These are phyloP conservation scores for Neoscytalidium dimidiatum DNA, from an alignment of 2,329 filamentous ascomycete genomes.

Conservation along the genomic window DNA sequence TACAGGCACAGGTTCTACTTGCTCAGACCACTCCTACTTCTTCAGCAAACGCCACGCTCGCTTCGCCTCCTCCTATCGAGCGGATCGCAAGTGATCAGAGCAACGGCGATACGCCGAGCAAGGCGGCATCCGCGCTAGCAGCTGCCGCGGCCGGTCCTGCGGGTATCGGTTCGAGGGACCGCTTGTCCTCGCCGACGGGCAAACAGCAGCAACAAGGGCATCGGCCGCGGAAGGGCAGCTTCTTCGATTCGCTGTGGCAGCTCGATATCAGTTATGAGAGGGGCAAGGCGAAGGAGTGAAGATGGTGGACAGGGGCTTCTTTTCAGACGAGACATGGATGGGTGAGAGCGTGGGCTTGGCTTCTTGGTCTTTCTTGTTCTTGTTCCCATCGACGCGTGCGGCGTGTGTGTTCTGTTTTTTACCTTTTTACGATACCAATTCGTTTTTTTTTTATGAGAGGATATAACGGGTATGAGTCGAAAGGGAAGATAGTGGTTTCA, in stretches of 20 bases:
- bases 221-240: constrained; percentile 29
- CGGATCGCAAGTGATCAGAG: not conserved
- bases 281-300: constrained; percentile 35
- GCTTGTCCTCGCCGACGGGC: not conserved
- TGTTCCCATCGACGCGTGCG: too few relatives aligned
- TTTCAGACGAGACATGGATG: too few relatives aligned
- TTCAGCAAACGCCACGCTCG: not conserved
- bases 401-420: not conserved
- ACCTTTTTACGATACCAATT: not conserved
- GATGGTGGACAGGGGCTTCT: too few relatives aligned
- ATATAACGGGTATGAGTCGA: not conserved
- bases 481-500: too few relatives aligned
- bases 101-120: not conserved
- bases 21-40: not conserved
- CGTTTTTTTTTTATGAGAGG: not conserved
- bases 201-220: constrained; percentile 28
- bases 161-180: not conserved
- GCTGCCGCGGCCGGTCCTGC: not conserved
- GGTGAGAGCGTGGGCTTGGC: too few relatives aligned
- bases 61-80: not conserved
- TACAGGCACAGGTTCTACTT: not conserved
- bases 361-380: too few relatives aligned
- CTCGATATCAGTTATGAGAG: constrained; percentile 42
- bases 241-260: constrained; percentile 43
- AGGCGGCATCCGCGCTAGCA: constrained; percentile 1